A percentile compares a stretch with the other conserved stretches of the same genome.
Evolutionary conservation across 306 rosid genomes (phyloP).

Genomic region (Trifolium dubium): DNA sequence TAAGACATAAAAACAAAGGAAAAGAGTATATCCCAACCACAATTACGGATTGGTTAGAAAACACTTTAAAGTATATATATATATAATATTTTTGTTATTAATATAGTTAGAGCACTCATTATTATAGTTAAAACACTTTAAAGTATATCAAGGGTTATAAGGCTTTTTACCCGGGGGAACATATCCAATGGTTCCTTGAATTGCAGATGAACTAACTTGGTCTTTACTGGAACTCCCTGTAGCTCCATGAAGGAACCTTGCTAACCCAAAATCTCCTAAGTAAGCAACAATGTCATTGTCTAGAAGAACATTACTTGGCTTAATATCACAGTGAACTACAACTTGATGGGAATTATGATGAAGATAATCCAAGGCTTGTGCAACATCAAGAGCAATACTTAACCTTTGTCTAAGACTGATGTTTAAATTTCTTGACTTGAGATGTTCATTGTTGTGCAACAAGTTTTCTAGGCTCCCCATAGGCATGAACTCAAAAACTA

Average conservation of each 20-base stretch:
- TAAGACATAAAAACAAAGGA: background rate
- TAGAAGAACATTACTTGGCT: slow-evolving; percentile 54
- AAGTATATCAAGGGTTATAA: background rate
- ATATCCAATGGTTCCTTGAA: slow-evolving; percentile 48
- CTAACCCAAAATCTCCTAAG: slow-evolving; percentile 55
- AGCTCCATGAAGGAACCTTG: slow-evolving; percentile 35
- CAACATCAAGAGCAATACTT: slow-evolving; percentile 46
- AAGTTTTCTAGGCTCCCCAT: slow-evolving; percentile 46
- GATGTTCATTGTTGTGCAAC: slow-evolving; percentile 26
- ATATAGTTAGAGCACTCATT: background rate
- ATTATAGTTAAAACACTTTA: background rate
- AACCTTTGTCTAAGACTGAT: slow-evolving; percentile 30
- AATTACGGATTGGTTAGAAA: background rate
- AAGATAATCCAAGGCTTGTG: slow-evolving; percentile 51
- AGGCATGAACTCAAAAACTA: slow-evolving; percentile 50
- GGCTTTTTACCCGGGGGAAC: slow-evolving; percentile 41
- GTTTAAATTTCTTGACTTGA: background rate
- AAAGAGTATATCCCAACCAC: background rate
- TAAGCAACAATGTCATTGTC: slow-evolving; percentile 45
- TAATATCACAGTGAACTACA: slow-evolving; percentile 54
- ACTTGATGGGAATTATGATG: slow-evolving; percentile 35
- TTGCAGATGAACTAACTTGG: slow-evolving; percentile 30
- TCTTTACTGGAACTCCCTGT: background rate
- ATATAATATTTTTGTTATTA: too few species aligned
- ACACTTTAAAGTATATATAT: too few species aligned